These are phyloP conservation scores for Komagataella phaffii DNA, from an alignment of 805 yeast species.

Conservation along the genomic window DNA sequence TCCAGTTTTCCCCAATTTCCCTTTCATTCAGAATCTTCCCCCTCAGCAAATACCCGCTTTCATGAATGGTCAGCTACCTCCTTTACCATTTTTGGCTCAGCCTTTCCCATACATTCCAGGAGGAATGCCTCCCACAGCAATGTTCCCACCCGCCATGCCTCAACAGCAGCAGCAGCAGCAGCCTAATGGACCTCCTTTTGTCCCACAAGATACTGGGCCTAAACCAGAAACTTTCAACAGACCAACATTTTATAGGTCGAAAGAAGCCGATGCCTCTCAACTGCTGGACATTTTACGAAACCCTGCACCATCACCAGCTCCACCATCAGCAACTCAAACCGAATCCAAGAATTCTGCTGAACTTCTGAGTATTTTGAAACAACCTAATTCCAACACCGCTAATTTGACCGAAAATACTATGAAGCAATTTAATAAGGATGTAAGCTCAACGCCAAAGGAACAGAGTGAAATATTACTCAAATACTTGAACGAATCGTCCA, in stretches of 20 bases:
- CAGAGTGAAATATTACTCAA: not conserved
- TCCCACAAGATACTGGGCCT: constrained; percentile 9
- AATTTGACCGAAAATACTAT: not conserved
- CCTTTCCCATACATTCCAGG: constrained; percentile 1
- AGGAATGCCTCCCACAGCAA: constrained; percentile 4
- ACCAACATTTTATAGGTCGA: constrained; percentile 18
- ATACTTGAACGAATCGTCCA: not conserved
- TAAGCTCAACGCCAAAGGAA: not conserved
- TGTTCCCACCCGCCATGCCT: not conserved
- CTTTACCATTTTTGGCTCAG: not conserved
- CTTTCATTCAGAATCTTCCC: constrained; percentile 3
- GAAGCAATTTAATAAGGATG: not conserved
- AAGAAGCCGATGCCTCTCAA: constrained; percentile 18
- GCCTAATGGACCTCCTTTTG: not conserved
- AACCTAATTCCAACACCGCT: not conserved
- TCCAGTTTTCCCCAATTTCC: constrained; percentile 2
- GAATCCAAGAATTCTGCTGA: constrained; percentile 1
- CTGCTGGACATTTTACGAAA: constrained; percentile 10
- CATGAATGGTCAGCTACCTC: not conserved
- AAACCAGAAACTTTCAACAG: constrained; percentile 17
- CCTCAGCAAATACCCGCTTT: not conserved
- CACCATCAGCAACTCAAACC: not conserved
- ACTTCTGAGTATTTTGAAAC: constrained; percentile 5
- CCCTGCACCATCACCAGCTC: not conserved
- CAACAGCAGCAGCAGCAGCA: not conserved